phyloP scores from a whole-genome alignment of 164 flowering plant genomes.

The Tetrastigma voinierianum region DNA sequence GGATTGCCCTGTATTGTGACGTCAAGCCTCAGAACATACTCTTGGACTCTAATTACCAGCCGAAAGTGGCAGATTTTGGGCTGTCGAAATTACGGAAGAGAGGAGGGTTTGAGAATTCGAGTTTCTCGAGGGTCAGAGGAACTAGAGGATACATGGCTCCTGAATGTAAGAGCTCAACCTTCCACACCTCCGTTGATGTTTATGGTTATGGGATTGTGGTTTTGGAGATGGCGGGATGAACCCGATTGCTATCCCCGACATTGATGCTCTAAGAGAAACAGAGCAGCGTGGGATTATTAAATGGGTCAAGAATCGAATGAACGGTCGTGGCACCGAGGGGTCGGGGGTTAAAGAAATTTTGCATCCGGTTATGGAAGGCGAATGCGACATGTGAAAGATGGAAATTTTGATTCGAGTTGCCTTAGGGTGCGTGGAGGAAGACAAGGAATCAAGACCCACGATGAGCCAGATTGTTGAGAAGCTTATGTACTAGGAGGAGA shows the following conservation, averaged over 20 bases:
- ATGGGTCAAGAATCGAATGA: slow-evolving; percentile 25
- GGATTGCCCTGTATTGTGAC: slow-evolving; percentile 34
- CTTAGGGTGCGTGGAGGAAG: slow-evolving; percentile 26
- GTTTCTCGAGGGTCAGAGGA: slow-evolving; percentile 26
- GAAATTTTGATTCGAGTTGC: slow-evolving; percentile 22
- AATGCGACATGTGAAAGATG: slow-evolving; percentile 15
- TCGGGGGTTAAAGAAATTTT: slow-evolving; percentile 12
- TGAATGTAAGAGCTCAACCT: slow-evolving; percentile 28
- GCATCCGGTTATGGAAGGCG: slow-evolving; percentile 10
- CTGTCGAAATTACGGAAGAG: slow-evolving; percentile 22
- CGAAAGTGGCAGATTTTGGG: slow-evolving; percentile 35
- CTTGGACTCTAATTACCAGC: slow-evolving; percentile 17
- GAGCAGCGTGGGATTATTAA: not conserved
- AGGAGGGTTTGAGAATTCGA: not conserved
- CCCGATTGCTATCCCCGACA: not conserved
- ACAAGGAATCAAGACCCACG: slow-evolving; percentile 33
- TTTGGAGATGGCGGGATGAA: slow-evolving; percentile 30
- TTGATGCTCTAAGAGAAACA: not conserved
- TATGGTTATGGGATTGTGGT: slow-evolving; percentile 28
- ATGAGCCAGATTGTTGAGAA: slow-evolving; percentile 37
- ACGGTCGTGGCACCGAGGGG: not conserved
- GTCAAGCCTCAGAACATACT: slow-evolving; percentile 33
- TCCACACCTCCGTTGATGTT: slow-evolving; percentile 31
- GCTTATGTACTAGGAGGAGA: slow-evolving; percentile 11
- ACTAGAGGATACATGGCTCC: slow-evolving; percentile 37